Conservation (phyloP, 306 rosid species). For the Purshia tridentata region DNA sequence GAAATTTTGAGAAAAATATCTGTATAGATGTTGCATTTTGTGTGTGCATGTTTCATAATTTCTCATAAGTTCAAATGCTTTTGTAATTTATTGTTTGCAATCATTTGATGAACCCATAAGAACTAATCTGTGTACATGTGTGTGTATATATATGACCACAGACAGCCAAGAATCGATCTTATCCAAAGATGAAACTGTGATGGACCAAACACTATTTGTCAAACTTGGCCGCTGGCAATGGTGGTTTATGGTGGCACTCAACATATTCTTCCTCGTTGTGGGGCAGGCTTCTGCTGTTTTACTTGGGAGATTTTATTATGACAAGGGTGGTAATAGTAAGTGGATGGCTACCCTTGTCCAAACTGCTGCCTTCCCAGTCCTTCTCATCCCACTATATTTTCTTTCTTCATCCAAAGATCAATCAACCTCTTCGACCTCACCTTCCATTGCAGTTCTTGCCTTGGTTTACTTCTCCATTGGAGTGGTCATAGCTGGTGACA, state of each 20-base stretch:
- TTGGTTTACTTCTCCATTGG: conserved; percentile 63
- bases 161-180: conserved; percentile 59
- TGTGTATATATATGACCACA: conserved; percentile 21
- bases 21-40: neutral
- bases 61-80: neutral
- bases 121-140: neutral
- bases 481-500: conserved; percentile 62
- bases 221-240: conserved; percentile 73
- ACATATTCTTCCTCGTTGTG: conserved; percentile 56
- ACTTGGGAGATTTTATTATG: conserved; percentile 87
- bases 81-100: neutral
- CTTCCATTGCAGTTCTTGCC: conserved; percentile 40
- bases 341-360: conserved; percentile 96
- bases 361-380: conserved; percentile 76
- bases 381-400: conserved; percentile 53
- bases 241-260: conserved; percentile 77
- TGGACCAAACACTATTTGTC: conserved; percentile 28
- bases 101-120: neutral
- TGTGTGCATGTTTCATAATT: neutral
- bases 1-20: neutral
- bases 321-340: conserved; percentile 83
- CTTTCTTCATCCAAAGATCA: conserved; percentile 43
- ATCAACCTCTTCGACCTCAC: conserved; percentile 30
- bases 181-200: conserved; percentile 24
- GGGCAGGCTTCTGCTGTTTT: conserved; percentile 87